phyloP scores from a whole-genome alignment of 1,284 basidiomycete genomes.

The Puccinia novopanici region DNA sequence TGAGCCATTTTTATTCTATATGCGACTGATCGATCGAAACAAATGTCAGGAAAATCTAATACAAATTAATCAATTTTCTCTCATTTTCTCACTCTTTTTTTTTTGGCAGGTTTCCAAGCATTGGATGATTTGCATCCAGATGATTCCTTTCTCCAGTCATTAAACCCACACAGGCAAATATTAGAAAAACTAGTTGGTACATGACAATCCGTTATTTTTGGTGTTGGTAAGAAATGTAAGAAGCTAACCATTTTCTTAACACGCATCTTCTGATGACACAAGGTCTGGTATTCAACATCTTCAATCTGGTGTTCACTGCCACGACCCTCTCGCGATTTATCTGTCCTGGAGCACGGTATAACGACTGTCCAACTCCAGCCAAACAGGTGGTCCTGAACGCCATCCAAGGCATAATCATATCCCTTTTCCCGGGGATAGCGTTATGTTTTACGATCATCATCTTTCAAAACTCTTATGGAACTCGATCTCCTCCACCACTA shows the following conservation, averaged over 20 bases:
- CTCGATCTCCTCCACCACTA: conserved; percentile 14
- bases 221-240: not conserved
- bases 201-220: not conserved
- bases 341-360: not conserved
- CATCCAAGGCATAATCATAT: conserved; percentile 14
- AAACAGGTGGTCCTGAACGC: conserved; percentile 13
- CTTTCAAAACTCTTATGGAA: conserved; percentile 44
- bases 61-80: not conserved
- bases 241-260: not conserved
- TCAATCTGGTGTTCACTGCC: conserved; percentile 13
- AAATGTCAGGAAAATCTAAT: not conserved
- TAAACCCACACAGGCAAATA: not conserved
- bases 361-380: not conserved
- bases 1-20: not conserved
- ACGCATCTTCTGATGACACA: not conserved
- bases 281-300: conserved; percentile 17
- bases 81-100: not conserved
- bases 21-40: not conserved
- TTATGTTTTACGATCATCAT: conserved; percentile 9
- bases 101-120: conserved; percentile 14
- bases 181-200: conserved; percentile 1
- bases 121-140: not conserved
- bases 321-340: not conserved
- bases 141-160: not conserved
- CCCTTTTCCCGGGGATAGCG: conserved; percentile 8